Evolutionary conservation across 2,329 filamentous ascomycete genomes (phyloP), one percentile per base, ranked within the genome.

Genomic region (Passalora sequoiae): DNA sequence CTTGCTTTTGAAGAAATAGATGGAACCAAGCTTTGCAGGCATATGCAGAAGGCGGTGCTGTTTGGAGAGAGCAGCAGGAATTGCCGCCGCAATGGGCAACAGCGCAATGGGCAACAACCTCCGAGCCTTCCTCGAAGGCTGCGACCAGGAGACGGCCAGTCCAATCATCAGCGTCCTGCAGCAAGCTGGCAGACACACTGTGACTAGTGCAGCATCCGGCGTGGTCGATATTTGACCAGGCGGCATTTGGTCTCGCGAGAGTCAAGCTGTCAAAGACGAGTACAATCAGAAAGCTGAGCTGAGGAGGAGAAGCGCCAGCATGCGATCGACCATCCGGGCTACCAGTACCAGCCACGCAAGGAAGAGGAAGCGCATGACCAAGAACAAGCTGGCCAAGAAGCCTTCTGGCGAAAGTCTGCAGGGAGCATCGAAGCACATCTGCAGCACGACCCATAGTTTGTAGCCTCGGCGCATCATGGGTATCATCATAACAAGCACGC

Each of bases 1-100:
- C 65, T 77, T 98, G 49, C 76, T 97, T 48, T 74, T 94, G 57
- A 98, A 96, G 80, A 95, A 94, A 81, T 91, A 56, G 40, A 13
- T 5, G 28, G n/a, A n/a, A n/a, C n/a, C n/a, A n/a, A n/a, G n/a
- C n/a, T n/a, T n/a, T n/a, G n/a, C n/a, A n/a, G n/a, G n/a, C n/a
- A n/a, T n/a, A n/a, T n/a, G n/a, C n/a, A n/a, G n/a, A n/a, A n/a
- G n/a, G n/a, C n/a, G n/a, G n/a, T n/a, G n/a, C n/a, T n/a, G n/a
- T n/a, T n/a, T n/a, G n/a, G n/a, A n/a, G n/a, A n/a, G n/a, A n/a
- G n/a, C n/a, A n/a, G n/a, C n/a, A n/a, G n/a, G n/a, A n/a, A n/a
- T n/a, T n/a, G n/a, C n/a, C n/a, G n/a, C n/a, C n/a, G n/a, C n/a
- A n/a, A n/a, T n/a, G n/a, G n/a, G n/a, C n/a, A n/a, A n/a, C n/a